Base-by-base conservation (phyloP, 2,329 filamentous ascomycete genomes). In the Claviceps maximensis region DNA sequence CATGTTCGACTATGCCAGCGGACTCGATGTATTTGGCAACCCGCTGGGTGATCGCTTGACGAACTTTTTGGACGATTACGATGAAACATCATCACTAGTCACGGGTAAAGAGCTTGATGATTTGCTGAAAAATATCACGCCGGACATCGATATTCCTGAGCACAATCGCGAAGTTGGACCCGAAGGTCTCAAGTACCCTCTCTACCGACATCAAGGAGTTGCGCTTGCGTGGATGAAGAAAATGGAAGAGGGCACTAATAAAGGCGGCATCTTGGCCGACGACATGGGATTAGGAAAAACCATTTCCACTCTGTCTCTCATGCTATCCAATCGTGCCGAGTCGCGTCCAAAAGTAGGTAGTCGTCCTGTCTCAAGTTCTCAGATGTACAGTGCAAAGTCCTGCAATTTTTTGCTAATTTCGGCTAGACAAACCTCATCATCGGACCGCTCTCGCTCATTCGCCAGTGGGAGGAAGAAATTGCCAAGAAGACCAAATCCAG, bases 201-300 rank as follows among this genome's bases (percentile, higher is more conserved):
- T 96, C 9, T 89, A 93, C 70, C 80, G 84, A 47, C 89, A 95
- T 61, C 90, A 96, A 63, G 83, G 87, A 60, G 71, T 91, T 67
- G 89, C 88, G 7, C 72, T 95, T 31, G 80, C 83, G 13, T 95
- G 89, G 90, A 81, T 95, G 77, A 75, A 84, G 47, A 75, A 82
- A n/a, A 88, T 87, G 65, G 89, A 95, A 65, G 78, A 75, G 19
- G 82, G 86, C 9, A 75, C 83, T 51, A 89, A 86, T 61, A 88
- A 85, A 60, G 89, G 90, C n/a, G 90, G 89, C 41, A 90, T 95
- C 53, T 74, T 95, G 17, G 89, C 89, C 2, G 90, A 96, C 65
- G 89, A 95, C 62, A 96, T 95, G 90, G 89, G 89, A 3, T 69
- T 95, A 10, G 89, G 89, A 19, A 95, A 95, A 70, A 95, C 90